Evolutionary conservation across 352 stramenopile species (phyloP).

Genomic region (Globisporangium perplexum): DNA sequence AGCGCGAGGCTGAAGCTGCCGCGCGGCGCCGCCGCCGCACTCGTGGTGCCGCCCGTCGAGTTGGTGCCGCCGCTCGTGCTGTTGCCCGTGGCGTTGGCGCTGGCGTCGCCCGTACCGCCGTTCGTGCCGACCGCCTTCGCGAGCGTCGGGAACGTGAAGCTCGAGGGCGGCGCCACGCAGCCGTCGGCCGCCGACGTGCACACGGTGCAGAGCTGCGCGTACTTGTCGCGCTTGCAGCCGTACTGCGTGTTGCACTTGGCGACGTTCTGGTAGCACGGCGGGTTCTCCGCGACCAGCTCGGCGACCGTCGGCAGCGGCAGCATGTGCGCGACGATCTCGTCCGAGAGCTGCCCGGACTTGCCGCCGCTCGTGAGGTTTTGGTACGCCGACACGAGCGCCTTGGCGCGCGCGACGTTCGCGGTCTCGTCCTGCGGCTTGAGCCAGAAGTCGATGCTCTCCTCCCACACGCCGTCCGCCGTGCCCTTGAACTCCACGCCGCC

Average conservation of each 20-base stretch:
- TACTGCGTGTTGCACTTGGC: conserved; percentile 42
- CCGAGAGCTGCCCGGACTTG: conserved; percentile 28
- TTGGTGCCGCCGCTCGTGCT: not conserved
- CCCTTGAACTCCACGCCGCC: conserved; percentile 56
- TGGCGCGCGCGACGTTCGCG: conserved; percentile 38
- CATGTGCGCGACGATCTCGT: conserved; percentile 32
- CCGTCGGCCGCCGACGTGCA: conserved; percentile 39
- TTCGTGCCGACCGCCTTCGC: conserved; percentile 43
- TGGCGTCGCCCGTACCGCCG: conserved; percentile 34
- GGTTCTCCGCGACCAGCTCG: conserved; percentile 51
- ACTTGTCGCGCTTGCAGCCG: conserved; percentile 59
- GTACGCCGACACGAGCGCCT: conserved; percentile 52
- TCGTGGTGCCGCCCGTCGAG: conserved; percentile 1
- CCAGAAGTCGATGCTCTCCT: conserved; percentile 63
- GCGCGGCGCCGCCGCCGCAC: not conserved
- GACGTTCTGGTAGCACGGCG: conserved; percentile 60
- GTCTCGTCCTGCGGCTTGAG: conserved; percentile 54
- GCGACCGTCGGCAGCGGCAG: conserved; percentile 39
- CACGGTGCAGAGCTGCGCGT: conserved; percentile 53
- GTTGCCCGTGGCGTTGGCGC: conserved; percentile 3
- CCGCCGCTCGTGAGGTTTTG: conserved; percentile 37
- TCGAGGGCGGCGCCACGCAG: conserved; percentile 33
- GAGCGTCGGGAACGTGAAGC: conserved; percentile 45
- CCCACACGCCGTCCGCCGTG: conserved; percentile 31
- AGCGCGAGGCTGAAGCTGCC: not conserved